Evolutionary conservation across 371 early-diverging fungal genomes (phyloP).

Genomic region (Syncephalastrum sp.): DNA sequence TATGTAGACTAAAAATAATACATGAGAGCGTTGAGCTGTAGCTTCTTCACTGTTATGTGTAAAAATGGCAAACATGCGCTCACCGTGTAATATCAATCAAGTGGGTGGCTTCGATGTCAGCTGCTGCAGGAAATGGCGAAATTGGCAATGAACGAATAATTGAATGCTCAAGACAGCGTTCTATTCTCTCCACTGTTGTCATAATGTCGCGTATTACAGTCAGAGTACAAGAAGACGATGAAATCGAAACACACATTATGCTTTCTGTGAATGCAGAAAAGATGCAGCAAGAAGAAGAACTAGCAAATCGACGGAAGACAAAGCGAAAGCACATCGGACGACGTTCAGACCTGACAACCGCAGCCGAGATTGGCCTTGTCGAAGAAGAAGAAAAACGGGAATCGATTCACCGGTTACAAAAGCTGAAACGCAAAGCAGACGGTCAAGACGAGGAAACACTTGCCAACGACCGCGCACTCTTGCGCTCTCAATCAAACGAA

Average conservation of each 20-base stretch:
- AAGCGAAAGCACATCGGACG: constrained; percentile 7
- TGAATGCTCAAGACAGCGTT: no score
- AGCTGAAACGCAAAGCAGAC: constrained; percentile 2
- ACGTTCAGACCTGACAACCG: constrained; percentile 10
- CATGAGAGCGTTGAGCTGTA: no score
- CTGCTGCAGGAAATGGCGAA: no score
- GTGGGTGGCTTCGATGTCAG: no score
- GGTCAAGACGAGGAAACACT: constrained; percentile 7
- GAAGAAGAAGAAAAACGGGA: constrained; percentile 10
- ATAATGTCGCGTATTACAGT: constrained; percentile 4
- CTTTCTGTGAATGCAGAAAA: constrained; percentile 31
- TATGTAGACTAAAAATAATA: no score
- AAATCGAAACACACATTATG: constrained; percentile 52
- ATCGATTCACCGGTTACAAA: constrained; percentile 2
- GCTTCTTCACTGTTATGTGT: no score
- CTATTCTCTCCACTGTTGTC: no score
- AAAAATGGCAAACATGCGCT: no score
- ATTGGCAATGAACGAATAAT: no score
- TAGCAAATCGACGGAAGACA: constrained; percentile 26
- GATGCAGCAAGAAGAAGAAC: constrained; percentile 33
- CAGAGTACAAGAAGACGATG: constrained; percentile 39
- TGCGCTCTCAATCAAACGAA: constrained; percentile 14
- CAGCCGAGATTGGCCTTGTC: constrained; percentile 12
- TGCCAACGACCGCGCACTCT: constrained; percentile 6
- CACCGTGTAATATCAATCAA: no score